phyloP scores from a whole-genome alignment of 2,329 filamentous ascomycete species.

The Teratosphaeria zuluensis region DNA sequence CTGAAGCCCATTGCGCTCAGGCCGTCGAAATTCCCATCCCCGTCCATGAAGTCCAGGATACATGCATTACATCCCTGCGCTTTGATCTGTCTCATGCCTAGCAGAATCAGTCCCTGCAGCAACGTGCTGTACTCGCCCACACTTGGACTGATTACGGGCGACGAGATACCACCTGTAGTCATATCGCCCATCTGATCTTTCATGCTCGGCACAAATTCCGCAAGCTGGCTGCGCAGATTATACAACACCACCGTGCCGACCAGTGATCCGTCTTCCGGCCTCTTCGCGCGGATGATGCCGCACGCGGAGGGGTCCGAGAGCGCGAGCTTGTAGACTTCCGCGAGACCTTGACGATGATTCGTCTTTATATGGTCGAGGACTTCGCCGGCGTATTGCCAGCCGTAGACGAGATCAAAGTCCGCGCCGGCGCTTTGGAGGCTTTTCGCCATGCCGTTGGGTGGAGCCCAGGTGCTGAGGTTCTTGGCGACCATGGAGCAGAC shows the following conservation, averaged over 20 bases:
- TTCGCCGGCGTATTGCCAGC: conserved; percentile 62
- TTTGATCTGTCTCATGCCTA: conserved; percentile 76
- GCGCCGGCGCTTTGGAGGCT: conserved; percentile 63
- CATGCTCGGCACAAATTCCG: conserved; percentile 60
- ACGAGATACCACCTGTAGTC: conserved; percentile 65
- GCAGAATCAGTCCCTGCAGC: conserved; percentile 68
- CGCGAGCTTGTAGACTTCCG: conserved; percentile 70
- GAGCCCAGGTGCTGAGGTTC: conserved; percentile 62
- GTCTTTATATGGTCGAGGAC: conserved; percentile 67
- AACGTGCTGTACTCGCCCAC: conserved; percentile 60
- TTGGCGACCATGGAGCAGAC: conserved; percentile 65
- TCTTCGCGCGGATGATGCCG: conserved; percentile 74
- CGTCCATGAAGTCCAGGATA: conserved; percentile 66
- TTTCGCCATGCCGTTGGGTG: conserved; percentile 66
- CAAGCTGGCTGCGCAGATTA: conserved; percentile 57
- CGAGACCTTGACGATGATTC: conserved; percentile 64
- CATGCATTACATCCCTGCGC: conserved; percentile 63
- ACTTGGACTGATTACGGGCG: conserved; percentile 62
- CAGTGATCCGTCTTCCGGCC: conserved; percentile 55
- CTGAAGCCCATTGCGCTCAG: conserved; percentile 72
- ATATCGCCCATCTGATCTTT: conserved; percentile 42
- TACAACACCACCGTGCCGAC: conserved; percentile 74
- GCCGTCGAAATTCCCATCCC: conserved; percentile 63
- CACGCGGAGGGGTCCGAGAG: conserved; percentile 62
- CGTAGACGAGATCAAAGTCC: conserved; percentile 75